Conservation (phyloP, 306 rosid species). For the Argentina anserina region DNA sequence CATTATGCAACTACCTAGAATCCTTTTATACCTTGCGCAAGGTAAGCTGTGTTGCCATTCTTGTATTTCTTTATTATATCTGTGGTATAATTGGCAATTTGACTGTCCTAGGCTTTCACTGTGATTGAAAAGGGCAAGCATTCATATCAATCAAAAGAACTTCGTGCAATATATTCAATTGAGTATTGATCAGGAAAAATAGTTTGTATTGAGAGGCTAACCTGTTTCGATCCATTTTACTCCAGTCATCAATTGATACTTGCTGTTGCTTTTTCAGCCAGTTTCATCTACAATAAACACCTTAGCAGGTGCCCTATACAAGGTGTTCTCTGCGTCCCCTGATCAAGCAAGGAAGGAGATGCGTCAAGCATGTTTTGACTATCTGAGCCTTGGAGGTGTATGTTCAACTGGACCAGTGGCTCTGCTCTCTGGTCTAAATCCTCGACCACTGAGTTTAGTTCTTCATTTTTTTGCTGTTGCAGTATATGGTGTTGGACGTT, state of each 20-base stretch:
- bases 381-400: slow-evolving; percentile 47
- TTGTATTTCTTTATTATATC: background rate
- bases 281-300: slow-evolving; percentile 60
- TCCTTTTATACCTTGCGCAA: slow-evolving; percentile 53
- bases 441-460: slow-evolving; percentile 51
- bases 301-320: slow-evolving; percentile 52
- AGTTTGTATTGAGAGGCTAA: background rate
- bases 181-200: background rate
- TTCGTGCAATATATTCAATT: background rate
- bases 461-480: slow-evolving; percentile 70
- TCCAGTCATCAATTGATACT: background rate
- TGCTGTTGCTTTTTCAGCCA: slow-evolving; percentile 37
- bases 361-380: slow-evolving; percentile 55
- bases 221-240: background rate
- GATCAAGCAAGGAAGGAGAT: slow-evolving; percentile 45
- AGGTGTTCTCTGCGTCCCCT: slow-evolving; percentile 46
- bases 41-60: slow-evolving; percentile 22
- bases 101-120: background rate
- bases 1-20: slow-evolving; percentile 44
- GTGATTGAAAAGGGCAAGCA: background rate
- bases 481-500: slow-evolving; percentile 57
- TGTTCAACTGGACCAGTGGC: slow-evolving; percentile 51
- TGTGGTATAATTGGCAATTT: background rate
- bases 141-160: background rate
- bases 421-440: slow-evolving; percentile 59